Conservation (phyloP, 2,329 filamentous ascomycete species). For the Diaporthe sp. region DNA sequence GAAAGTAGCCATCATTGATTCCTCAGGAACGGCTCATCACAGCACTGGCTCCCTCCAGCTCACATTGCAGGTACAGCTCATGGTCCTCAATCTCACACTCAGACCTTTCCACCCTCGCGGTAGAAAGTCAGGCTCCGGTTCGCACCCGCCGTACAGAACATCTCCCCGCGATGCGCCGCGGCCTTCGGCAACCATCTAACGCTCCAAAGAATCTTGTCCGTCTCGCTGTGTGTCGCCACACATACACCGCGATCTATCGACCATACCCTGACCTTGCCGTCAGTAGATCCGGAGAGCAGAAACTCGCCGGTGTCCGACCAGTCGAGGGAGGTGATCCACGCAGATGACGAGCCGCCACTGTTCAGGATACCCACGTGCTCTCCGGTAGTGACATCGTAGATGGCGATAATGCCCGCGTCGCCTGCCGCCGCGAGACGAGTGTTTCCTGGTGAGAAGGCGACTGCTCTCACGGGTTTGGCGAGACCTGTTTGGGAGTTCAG, state of each 20-base stretch:
- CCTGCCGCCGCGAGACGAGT: slow-evolving; percentile 90
- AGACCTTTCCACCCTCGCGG: slow-evolving; percentile 70
- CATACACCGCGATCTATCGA: slow-evolving; percentile 84
- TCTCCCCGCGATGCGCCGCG: slow-evolving; percentile 67
- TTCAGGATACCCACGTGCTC: slow-evolving; percentile 88
- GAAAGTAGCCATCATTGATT: background rate
- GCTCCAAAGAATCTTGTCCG: slow-evolving; percentile 84
- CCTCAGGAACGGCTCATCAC: background rate
- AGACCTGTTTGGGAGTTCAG: slow-evolving; percentile 66
- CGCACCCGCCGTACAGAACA: slow-evolving; percentile 83
- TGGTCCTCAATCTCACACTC: background rate
- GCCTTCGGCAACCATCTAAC: slow-evolving; percentile 86
- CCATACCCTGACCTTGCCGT: slow-evolving; percentile 97
- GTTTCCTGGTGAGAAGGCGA: slow-evolving; percentile 88
- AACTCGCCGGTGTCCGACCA: slow-evolving; percentile 96
- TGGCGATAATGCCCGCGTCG: slow-evolving; percentile 86
- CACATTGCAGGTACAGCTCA: slow-evolving; percentile 48
- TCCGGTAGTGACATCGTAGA: slow-evolving; percentile 92
- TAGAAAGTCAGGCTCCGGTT: slow-evolving; percentile 84
- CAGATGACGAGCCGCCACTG: slow-evolving; percentile 71
- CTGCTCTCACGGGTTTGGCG: slow-evolving; percentile 84
- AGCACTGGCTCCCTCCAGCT: background rate
- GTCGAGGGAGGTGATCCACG: slow-evolving; percentile 91
- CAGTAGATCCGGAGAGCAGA: slow-evolving; percentile 86
- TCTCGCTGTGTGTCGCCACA: slow-evolving; percentile 94